Base-by-base conservation (phyloP, 305 asterid species). In the Rubia peregrina region DNA sequence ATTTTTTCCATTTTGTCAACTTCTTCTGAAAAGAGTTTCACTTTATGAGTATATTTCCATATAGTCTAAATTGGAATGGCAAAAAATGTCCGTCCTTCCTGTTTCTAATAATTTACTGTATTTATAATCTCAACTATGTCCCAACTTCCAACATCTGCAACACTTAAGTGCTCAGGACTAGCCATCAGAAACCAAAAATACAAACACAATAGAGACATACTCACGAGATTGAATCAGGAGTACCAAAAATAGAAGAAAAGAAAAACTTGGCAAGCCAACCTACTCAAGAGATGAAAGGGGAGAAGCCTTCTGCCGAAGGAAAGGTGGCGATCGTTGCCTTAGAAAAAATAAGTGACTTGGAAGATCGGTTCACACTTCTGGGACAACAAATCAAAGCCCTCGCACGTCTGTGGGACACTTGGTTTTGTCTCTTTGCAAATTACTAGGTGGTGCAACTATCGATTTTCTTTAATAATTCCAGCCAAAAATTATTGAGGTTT, bases 1-100 rank as follows among this genome's bases (percentile, higher is more conserved):
- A 91, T 86, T 60, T 87, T 86, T 57, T 89, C 96, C 86, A 83
- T 81, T 77, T 80, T 69, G 66, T 17, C 38, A 46, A 63, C 16
- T 11, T 4, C 19, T 19, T 24, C 59, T 40, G 17, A 21, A 72
- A 36, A 62, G 46, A 33, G 21, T 36, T 21, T 13, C n/a, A 5
- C 3, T n/a, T 62, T 62, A 36, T 30, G 16, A 19, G 6, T 9
- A 13, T 7, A 16, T 16, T 51, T n/a, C 5, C 7, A 43, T 43
- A 11, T 5, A 1, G 4, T 6, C 48, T 51, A 51, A 51, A 11
- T 51, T 21, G 26, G 38, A 59, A 59, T 8, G 10, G 38, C 51
- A 46, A 12, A 9, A 21, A 9, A 19, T 56, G 63, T 10, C 22
- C 5, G 19, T n/a, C 22, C 17, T 59, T 59, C 63, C 22, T 8